Evolutionary conservation across 2,329 filamentous ascomycete species (phyloP).

Genomic region (Chalara sp.): DNA sequence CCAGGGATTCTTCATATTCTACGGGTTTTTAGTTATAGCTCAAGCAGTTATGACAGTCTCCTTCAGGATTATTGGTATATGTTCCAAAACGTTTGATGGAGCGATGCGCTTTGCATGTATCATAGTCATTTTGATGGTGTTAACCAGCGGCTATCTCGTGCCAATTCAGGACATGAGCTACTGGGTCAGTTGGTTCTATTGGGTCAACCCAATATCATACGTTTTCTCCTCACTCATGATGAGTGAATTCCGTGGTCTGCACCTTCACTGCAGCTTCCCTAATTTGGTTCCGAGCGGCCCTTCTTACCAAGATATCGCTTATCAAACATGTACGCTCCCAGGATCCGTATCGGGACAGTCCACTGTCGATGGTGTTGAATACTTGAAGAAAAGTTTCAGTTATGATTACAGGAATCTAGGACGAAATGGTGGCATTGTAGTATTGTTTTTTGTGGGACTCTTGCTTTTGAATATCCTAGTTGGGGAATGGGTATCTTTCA

Average conservation of each 20-base stretch:
- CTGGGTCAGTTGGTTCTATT: constrained; percentile 57
- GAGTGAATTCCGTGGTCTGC: constrained; percentile 52
- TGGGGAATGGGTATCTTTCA: too few species aligned
- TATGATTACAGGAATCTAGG: constrained; percentile 55
- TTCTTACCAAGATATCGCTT: constrained; percentile 40
- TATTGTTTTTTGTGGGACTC: too few species aligned
- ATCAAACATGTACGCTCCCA: constrained; percentile 55
- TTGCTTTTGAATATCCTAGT: too few species aligned
- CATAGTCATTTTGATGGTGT: too few species aligned
- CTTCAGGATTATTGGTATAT: too few species aligned
- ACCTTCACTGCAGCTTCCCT: constrained; percentile 48
- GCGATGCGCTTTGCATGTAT: too few species aligned
- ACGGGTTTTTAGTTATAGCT: too few species aligned
- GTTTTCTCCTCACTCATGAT: constrained; percentile 57
- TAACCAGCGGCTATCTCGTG: too few species aligned
- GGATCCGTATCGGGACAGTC: constrained; percentile 47
- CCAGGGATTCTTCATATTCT: too few species aligned
- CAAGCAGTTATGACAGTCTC: too few species aligned
- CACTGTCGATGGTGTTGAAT: constrained; percentile 45
- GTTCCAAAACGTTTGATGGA: too few species aligned
- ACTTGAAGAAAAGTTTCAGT: constrained; percentile 46
- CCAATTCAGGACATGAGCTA: too few species aligned
- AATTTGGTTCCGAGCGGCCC: constrained; percentile 55
- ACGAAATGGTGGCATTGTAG: constrained; percentile 38
- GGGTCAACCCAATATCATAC: constrained; percentile 42